Conservation (phyloP, 164 flowering plant species). For the Chloranthus sessilifolius region DNA sequence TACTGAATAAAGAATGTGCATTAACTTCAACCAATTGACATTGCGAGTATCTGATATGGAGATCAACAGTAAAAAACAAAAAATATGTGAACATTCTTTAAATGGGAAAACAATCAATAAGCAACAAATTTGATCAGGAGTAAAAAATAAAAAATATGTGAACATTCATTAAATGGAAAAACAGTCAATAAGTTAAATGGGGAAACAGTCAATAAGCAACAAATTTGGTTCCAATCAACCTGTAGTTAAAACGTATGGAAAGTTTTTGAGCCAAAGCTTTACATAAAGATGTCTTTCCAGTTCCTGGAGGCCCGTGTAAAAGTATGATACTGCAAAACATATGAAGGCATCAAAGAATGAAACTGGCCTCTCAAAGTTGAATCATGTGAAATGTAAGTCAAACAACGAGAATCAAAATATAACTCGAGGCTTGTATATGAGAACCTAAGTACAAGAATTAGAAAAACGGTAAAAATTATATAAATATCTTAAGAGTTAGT, state of each 20-base stretch:
- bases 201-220: neutral
- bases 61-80: slow-evolving; percentile 12
- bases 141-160: neutral
- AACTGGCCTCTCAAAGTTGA: too few relatives aligned
- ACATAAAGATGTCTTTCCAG: slow-evolving; percentile 97
- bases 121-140: slow-evolving; percentile 15
- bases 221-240: slow-evolving; percentile 30
- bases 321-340: slow-evolving; percentile 67
- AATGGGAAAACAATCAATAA: neutral
- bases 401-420: too few relatives aligned
- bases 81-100: neutral
- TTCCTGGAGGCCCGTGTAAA: slow-evolving; percentile 99
- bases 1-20: slow-evolving; percentile 98
- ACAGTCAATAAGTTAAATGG: neutral
- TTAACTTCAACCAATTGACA: slow-evolving; percentile 91
- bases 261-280: slow-evolving; percentile 97
- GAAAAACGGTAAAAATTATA: too few relatives aligned
- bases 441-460: too few relatives aligned
- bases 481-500: too few relatives aligned
- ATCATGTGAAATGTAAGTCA: too few relatives aligned
- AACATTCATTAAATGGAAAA: neutral
- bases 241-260: slow-evolving; percentile 73
- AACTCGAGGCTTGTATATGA: too few relatives aligned
- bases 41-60: slow-evolving; percentile 68
- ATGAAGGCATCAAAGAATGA: too few relatives aligned